Percentiles rank a stretch among this genome's conserved stretches.
Evolutionary conservation across 2,329 filamentous ascomycete genomes (phyloP).

Genomic region (Verticillium klebahnii): DNA sequence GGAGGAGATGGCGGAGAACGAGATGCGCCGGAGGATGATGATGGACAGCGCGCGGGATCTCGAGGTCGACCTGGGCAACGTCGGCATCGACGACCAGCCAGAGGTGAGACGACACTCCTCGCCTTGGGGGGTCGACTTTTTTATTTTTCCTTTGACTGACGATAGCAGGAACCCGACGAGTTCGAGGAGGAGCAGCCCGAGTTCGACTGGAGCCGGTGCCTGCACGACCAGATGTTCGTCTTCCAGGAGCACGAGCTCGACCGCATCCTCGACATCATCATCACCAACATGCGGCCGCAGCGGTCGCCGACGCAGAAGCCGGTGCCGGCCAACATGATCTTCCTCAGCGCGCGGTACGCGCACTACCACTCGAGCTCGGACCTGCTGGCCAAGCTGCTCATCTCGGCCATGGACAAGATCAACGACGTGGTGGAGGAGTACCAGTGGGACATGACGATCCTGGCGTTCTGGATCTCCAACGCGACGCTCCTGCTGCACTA

Average conservation of each 20-base stretch:
- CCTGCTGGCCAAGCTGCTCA: conserved; percentile 73
- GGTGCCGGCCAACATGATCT: conserved; percentile 94
- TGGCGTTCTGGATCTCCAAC: conserved; percentile 99
- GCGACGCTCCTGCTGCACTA: conserved; percentile 94
- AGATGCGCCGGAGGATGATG: conserved; percentile 96
- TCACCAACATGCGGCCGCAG: conserved; percentile 97
- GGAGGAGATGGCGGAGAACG: conserved; percentile 94
- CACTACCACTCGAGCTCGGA: conserved; percentile 92
- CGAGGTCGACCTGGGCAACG: conserved; percentile 91
- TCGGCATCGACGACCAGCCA: conserved; percentile 92
- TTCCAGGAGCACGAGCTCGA: conserved; percentile 94
- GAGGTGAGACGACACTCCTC: conserved; percentile 54
- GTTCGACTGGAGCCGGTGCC: conserved; percentile 90
- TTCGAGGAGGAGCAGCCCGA: conserved; percentile 86
- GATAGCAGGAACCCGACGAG: conserved; percentile 49
- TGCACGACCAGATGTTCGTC: conserved; percentile 99
- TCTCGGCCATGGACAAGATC: conserved; percentile 90
- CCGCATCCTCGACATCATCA: conserved; percentile 88
- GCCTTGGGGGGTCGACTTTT: no score
- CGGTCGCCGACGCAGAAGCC: conserved; percentile 95
- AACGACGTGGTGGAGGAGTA: conserved; percentile 93
- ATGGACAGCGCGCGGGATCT: conserved; percentile 96
- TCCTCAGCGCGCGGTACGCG: conserved; percentile 90
- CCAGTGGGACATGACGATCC: conserved; percentile 99
- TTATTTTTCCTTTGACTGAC: neutral